Conservation (phyloP, 768 basidiomycete genomes). For the Suillus plorans region DNA sequence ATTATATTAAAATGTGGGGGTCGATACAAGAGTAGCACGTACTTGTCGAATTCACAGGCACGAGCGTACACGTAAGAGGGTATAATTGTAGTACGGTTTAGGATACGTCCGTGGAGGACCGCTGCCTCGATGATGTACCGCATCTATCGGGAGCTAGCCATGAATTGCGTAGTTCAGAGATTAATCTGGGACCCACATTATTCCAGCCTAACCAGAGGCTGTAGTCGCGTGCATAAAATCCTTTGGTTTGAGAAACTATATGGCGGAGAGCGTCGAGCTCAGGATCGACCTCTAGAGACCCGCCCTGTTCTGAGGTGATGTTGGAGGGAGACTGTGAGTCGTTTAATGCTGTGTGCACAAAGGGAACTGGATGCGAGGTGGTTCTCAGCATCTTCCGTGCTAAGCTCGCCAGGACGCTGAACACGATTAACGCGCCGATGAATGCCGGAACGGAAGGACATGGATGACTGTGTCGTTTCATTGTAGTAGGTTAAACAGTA, state of each 20-base stretch:
- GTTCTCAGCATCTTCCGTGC: slow-evolving; percentile 18
- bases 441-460: not conserved
- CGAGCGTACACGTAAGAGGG: slow-evolving; percentile 49
- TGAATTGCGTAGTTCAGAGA: not conserved
- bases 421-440: slow-evolving; percentile 20
- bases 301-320: slow-evolving; percentile 6
- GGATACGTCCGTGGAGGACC: slow-evolving; percentile 40
- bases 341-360: slow-evolving; percentile 2
- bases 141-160: slow-evolving; percentile 31
- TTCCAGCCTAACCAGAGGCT: slow-evolving; percentile 52
- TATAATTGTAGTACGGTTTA: slow-evolving; percentile 44
- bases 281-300: slow-evolving; percentile 11
- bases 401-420: slow-evolving; percentile 30
- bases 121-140: slow-evolving; percentile 49
- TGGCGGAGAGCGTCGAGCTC: slow-evolving; percentile 32
- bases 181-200: slow-evolving; percentile 31
- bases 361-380: slow-evolving; percentile 16
- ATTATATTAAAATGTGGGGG: not conserved
- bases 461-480: not conserved
- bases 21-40: not conserved
- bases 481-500: not conserved
- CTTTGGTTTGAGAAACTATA: slow-evolving; percentile 40
- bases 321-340: slow-evolving; percentile 16
- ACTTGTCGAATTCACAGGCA: slow-evolving; percentile 39
- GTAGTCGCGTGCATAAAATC: slow-evolving; percentile 46